These are phyloP conservation scores for Penicillium waksmanii DNA, from an alignment of 495 filamentous ascomycete species.

Conservation along the genomic window DNA sequence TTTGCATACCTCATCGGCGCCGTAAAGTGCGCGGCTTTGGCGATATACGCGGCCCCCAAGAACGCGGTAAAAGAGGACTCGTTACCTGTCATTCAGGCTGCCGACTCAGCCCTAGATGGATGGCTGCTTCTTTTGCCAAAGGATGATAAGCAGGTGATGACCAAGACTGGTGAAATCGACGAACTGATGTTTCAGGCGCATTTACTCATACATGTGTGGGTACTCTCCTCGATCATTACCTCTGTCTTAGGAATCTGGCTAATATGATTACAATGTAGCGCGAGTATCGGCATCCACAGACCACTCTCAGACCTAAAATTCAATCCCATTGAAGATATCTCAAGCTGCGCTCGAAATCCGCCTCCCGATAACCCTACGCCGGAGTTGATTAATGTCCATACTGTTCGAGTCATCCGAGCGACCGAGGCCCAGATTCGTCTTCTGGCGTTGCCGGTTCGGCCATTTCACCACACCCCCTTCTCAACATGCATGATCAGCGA, in stretches of 20 bases:
- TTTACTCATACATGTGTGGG: conserved; percentile 39
- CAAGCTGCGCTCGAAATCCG: conserved; percentile 36
- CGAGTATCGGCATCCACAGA: conserved; percentile 35
- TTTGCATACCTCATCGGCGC: conserved; percentile 73
- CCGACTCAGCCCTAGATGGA: conserved; percentile 31
- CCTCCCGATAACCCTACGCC: conserved; percentile 26
- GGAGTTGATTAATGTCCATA: conserved; percentile 33
- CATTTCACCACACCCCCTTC: conserved; percentile 35
- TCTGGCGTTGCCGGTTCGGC: conserved; percentile 28
- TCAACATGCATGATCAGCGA: conserved; percentile 38
- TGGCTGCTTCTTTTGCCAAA: conserved; percentile 35
- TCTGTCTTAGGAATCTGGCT: background rate
- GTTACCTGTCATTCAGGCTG: conserved; percentile 29
- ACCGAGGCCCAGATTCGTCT: conserved; percentile 35
- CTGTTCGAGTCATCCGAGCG: conserved; percentile 28
- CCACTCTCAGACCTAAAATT: conserved; percentile 39
- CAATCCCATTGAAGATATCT: conserved; percentile 28
- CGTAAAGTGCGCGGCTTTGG: conserved; percentile 34
- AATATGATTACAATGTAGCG: conserved; percentile 12
- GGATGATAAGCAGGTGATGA: conserved; percentile 34
- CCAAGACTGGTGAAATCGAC: conserved; percentile 32
- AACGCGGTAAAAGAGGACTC: conserved; percentile 28
- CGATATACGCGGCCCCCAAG: conserved; percentile 29
- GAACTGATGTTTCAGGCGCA: conserved; percentile 45
- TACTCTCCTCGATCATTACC: background rate